Evolutionary conservation across 768 basidiomycete genomes (phyloP).

Genomic region (Tubosaeta brunneosetosa): DNA sequence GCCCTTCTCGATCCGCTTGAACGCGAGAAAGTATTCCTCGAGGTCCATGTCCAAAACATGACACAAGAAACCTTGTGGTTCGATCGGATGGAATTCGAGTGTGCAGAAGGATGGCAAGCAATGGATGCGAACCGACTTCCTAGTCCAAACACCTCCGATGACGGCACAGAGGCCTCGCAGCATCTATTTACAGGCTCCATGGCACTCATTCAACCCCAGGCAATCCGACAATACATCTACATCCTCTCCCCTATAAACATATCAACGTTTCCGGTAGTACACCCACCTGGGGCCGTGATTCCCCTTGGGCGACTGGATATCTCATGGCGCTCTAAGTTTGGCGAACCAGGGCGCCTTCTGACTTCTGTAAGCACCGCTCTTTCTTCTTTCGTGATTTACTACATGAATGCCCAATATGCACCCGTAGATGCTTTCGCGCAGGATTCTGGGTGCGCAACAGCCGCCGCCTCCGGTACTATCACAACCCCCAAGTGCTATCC

Average conservation of each 20-base stretch:
- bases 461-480: constrained; percentile 21
- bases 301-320: constrained; percentile 87
- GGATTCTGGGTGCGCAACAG: constrained; percentile 55
- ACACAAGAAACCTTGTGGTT: constrained; percentile 74
- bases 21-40: constrained; percentile 82
- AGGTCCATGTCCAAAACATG: constrained; percentile 88
- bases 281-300: constrained; percentile 65
- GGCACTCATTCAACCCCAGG: constrained; percentile 78
- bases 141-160: background rate
- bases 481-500: constrained; percentile 67
- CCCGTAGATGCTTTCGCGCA: constrained; percentile 66
- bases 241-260: constrained; percentile 54
- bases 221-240: constrained; percentile 85
- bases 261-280: constrained; percentile 43
- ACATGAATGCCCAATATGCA: background rate
- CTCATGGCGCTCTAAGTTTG: constrained; percentile 79
- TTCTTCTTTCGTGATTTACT: background rate
- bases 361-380: constrained; percentile 54
- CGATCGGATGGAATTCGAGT: constrained; percentile 76
- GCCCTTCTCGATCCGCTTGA: constrained; percentile 59
- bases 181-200: constrained; percentile 56
- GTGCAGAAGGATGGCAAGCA: constrained; percentile 60
- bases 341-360: constrained; percentile 80
- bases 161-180: constrained; percentile 19
- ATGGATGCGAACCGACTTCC: constrained; percentile 48